Base-by-base conservation (phyloP, 768 basidiomycete species). In the Naganishia vishniacii region DNA sequence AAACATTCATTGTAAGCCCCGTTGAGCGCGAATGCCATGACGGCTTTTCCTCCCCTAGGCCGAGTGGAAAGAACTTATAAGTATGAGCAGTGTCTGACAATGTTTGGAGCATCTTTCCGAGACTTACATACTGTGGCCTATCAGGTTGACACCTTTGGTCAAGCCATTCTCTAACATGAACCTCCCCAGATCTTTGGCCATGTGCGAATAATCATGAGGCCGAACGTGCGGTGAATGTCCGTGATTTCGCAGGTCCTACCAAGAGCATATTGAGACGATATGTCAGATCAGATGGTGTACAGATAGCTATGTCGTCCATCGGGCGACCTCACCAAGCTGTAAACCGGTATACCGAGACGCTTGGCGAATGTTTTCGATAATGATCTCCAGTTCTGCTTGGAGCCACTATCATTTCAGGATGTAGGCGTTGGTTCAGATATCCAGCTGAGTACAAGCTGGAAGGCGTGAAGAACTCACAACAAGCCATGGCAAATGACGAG, bases 71-170 rank as follows among this genome's bases (percentile, higher is more conserved):
- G n/a, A n/a, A n/a, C n/a, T n/a, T n/a, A n/a, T n/a, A n/a, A n/a
- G n/a, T n/a, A n/a, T n/a, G n/a, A n/a, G n/a, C n/a, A n/a, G n/a
- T n/a, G n/a, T n/a, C n/a, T n/a, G n/a, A n/a, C n/a, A n/a, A n/a
- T n/a, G n/a, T n/a, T n/a, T n/a, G n/a, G n/a, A n/a, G n/a, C n/a
- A n/a, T n/a, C n/a, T n/a, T n/a, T n/a, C n/a, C n/a, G 20, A 0
- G 6, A 79, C 87, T 61, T 68, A 91, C 91, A 94, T 92, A 2
- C 91, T 93, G 74, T 94, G 92, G 0, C 92, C 92, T 3, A 94
- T 79, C 4, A 95, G 81, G 2, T 88, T 83, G 18, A 92, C 82
- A 18, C 86, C 79, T 20, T 56, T 18, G 12, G 32, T 29, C 28
- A 78, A 66, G 12, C 79, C 78, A 49, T 83, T 82, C 34, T 80